Percentiles rank a stretch among this genome's conserved stretches.
phyloP scores from a whole-genome alignment of 805 yeast species.

The Saccharomycopsis sp. region DNA sequence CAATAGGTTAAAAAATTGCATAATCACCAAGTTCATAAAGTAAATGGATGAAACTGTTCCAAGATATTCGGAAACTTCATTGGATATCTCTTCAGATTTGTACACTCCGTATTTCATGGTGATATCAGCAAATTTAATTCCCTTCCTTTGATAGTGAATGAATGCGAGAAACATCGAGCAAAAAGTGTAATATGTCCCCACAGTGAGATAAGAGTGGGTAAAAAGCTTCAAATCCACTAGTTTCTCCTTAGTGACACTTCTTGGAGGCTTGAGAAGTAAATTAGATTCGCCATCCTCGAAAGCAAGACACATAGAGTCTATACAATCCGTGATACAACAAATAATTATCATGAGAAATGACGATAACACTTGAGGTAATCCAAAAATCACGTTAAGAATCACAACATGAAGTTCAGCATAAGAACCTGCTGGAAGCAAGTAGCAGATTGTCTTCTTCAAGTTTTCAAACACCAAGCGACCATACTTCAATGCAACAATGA shows the following conservation, averaged over 20 bases:
- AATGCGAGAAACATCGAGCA: slow-evolving; percentile 37
- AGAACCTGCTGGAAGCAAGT: slow-evolving; percentile 47
- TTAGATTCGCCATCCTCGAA: slow-evolving; percentile 40
- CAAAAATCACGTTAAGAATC: slow-evolving; percentile 40
- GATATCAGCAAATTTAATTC: slow-evolving; percentile 32
- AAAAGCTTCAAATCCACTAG: slow-evolving; percentile 35
- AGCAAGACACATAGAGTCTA: slow-evolving; percentile 38
- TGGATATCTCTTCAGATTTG: slow-evolving; percentile 24
- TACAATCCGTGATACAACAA: slow-evolving; percentile 42
- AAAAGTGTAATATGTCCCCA: slow-evolving; percentile 38
- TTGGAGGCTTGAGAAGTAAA: slow-evolving; percentile 36
- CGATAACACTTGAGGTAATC: slow-evolving; percentile 43
- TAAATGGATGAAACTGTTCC: slow-evolving; percentile 36
- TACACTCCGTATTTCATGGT: slow-evolving; percentile 32
- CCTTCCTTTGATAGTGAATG: slow-evolving; percentile 32
- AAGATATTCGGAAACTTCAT: slow-evolving; percentile 25
- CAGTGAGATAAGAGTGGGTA: slow-evolving; percentile 36
- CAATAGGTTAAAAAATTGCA: slow-evolving; percentile 42
- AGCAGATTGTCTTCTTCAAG: slow-evolving; percentile 39
- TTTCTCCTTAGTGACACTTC: slow-evolving; percentile 36
- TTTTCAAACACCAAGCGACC: slow-evolving; percentile 46
- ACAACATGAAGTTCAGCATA: slow-evolving; percentile 48
- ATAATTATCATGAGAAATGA: slow-evolving; percentile 48
- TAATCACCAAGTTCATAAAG: slow-evolving; percentile 40
- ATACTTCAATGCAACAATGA: slow-evolving; percentile 35